Evolutionary conservation across 2,329 filamentous ascomycete species (phyloP), one percentile per base, ranked within the genome.

Genomic region (Microthyrium microscopicum): DNA sequence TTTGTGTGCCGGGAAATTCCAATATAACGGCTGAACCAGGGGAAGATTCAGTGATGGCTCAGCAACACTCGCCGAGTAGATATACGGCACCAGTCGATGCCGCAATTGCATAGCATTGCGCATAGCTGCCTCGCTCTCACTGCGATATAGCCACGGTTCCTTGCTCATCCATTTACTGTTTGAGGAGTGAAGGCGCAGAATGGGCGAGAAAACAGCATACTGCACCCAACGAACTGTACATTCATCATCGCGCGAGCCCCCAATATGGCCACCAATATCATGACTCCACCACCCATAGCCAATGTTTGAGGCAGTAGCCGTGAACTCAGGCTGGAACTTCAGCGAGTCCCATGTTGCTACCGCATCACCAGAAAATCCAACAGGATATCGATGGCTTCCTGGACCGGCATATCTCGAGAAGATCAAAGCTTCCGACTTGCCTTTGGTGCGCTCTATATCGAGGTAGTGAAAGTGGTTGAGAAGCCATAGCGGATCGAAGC

Each of bases 251-350:
- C 64, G 61, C 25, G 51, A 51, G 4, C 72, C 72, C 2, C 50
- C 46, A 42, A 68, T 65, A 45, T 77, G 72, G 0, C 72, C 72
- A n/a, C 72, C 72, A 19, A 77, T 73, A 40, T 77, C 72, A 46
- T 77, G 71, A 31, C 66, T 71, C 72, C 72, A 77, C 70, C 71
- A 76, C 2, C 70, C 72, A 40, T 71, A 77, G 1, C 72, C 72
- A 38, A 77, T 73, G 47, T 77, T 77, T 7, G 68, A 71, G 0
- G 72, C 68, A 0, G 68, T 74, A 3, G 70, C 67, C 1, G 73
- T 77, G 43, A 77, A 77, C 43, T 77, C 70, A 5, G 72, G 70
- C 46, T 77, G 73, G 50, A 76, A 77, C 11, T 60, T 48, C 12
- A 77, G 57, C 1, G 66, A 70, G 0, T 57, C 62, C 72, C 72